Base-by-base conservation (phyloP, 768 basidiomycete genomes). In the Floccularia luteovirens region DNA sequence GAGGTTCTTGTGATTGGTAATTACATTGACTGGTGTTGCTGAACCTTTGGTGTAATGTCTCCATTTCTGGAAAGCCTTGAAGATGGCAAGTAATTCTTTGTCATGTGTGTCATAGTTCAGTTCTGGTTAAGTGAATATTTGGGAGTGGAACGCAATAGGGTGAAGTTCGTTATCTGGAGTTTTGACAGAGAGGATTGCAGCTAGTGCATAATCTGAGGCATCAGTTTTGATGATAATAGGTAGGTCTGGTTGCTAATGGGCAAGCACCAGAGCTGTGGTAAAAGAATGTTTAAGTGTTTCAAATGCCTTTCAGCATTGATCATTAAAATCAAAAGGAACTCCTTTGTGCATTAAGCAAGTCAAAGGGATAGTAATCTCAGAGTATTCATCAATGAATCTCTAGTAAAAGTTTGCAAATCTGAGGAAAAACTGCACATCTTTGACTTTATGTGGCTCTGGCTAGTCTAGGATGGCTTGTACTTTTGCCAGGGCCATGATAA, bases 381-480 rank as follows among this genome's bases (percentile, higher is more conserved):
- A 52, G 44, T 57, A 72, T n/a, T 56, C 42, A 13, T 48, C 3
- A 13, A 72, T 65, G 51, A 72, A 72, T 0, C 59, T 39, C 2
- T 60, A 42, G 38, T 72, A 74, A 44, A 69, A 74, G 48, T 71
- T 72, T 2, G 54, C 48, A 10, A 19, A 17, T 34, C 11, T 8
- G 27, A 30, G 27, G 14, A 10, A 14, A 30, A 30, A 30, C 14
- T 8, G 27, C 8, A 30, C 14, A 14, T 30, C 27, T 30, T 30
- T 8, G 27, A 30, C 27, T 10, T 30, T 30, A 10, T 24, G 44
- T 0, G 66, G 27, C 2, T 21, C 38, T 0, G 62, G 68, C 70
- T 70, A 71, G 1, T 58, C 44, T 1, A 28, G 14, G 22, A 71
- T n/a, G n/a, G n/a, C n/a, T n/a, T n/a, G n/a, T n/a, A n/a, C n/a